These are phyloP conservation scores for Crassisporium funariophilum DNA, from an alignment of 768 basidiomycete species.

Conservation along the genomic window DNA sequence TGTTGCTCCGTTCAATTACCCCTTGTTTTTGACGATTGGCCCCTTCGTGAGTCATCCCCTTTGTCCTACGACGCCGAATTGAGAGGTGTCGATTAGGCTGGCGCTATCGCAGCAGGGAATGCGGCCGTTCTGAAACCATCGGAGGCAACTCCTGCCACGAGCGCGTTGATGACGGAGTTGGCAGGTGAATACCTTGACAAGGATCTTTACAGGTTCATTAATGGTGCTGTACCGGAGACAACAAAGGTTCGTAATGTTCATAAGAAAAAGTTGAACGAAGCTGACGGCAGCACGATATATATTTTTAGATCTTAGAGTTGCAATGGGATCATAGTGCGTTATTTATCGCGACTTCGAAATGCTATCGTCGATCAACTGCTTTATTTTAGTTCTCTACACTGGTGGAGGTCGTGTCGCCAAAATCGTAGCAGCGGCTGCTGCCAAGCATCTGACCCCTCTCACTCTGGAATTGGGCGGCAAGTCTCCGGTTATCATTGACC, in stretches of 20 bases:
- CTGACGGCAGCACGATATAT: neutral
- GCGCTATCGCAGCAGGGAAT: slow-evolving; percentile 81
- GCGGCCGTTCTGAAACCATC: slow-evolving; percentile 76
- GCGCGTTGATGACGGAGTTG: slow-evolving; percentile 64
- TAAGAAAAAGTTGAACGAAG: neutral
- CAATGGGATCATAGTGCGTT: slow-evolving; percentile 60
- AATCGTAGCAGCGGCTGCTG: slow-evolving; percentile 74
- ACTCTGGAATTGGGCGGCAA: slow-evolving; percentile 58
- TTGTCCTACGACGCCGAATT: neutral
- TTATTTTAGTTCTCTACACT: slow-evolving; percentile 59
- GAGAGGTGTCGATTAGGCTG: slow-evolving; percentile 34
- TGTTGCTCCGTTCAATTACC: slow-evolving; percentile 78
- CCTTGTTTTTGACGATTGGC: slow-evolving; percentile 56
- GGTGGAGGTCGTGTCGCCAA: slow-evolving; percentile 62
- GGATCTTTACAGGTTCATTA: slow-evolving; percentile 64
- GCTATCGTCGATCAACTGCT: slow-evolving; percentile 1
- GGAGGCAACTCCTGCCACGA: slow-evolving; percentile 60
- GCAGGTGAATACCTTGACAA: slow-evolving; percentile 76
- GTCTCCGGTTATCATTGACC: slow-evolving; percentile 74
- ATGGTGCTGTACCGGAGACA: slow-evolving; percentile 67
- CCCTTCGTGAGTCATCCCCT: slow-evolving; percentile 51
- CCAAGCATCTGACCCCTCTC: slow-evolving; percentile 73
- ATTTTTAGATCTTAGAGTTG: slow-evolving; percentile 63
- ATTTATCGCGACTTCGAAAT: neutral
- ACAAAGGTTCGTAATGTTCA: slow-evolving; percentile 41